Evolutionary conservation across 1,139 yeast genomes (phyloP), one percentile per base, ranked within the genome.

Genomic region (Yamadazyma buinensis): DNA sequence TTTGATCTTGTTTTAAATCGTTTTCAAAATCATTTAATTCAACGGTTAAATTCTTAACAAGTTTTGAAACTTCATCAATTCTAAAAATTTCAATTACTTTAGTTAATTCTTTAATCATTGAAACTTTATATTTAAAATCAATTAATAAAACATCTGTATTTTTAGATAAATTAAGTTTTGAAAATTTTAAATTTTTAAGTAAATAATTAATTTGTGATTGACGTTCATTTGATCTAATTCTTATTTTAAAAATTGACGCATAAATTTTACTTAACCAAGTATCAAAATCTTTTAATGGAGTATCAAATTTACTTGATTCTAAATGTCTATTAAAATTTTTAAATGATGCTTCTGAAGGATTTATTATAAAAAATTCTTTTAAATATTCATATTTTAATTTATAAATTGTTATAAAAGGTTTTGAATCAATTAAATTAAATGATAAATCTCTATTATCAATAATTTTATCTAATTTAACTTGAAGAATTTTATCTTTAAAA

Each of bases 361-460:
- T 47, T 12, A 46, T 38, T 4, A 56, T 32, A 9, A 55, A 41
- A 9, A 44, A 41, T 39, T 67, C 68, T 35, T 53, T 55, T n/a
- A 62, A 36, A 17, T 51, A 41, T 34, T 54, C 47, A 19, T 59
- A 35, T 34, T 52, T 52, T 13, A 64, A 41, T 18, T 32, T 32
- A 35, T 11, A 29, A 26, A 24, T 15, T 4, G 20, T 19, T 1
- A 33, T 26, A 6, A 43, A 39, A 11, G 55, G 40, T 4, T 32
- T 38, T 23, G 44, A 34, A 54, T 49, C 14, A 71, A 70, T 68
- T 77, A 78, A 75, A 24, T 70, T 61, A 2, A 67, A 64, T 7
- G 51, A 55, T 28, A 52, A 49, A 47, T 78, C 84, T 43, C 82
- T 57, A 44, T 77, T 76, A 47, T 77, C 81, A 1, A 41, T 40